A percentile compares a stretch with the other conserved stretches of the same genome.
These are phyloP conservation scores for Ramaria sp. DNA, from an alignment of 768 basidiomycete species.

Conservation along the genomic window DNA sequence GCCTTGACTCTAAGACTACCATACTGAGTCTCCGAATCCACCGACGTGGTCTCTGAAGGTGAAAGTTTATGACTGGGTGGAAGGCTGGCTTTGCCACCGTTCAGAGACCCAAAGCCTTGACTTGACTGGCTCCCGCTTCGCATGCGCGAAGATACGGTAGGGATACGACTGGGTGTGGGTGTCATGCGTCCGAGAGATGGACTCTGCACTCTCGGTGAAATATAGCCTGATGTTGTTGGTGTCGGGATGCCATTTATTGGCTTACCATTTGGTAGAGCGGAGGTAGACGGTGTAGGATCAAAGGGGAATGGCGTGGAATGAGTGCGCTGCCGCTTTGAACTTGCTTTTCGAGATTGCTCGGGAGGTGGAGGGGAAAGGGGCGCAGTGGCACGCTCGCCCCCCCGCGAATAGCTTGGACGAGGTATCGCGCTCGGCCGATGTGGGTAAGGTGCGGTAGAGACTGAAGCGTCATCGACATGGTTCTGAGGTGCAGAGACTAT, in stretches of 20 bases:
- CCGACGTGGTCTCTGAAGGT: background rate
- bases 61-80: background rate
- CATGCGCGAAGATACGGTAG: conserved; percentile 19
- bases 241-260: conserved; percentile 18
- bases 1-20: background rate
- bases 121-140: conserved; percentile 9
- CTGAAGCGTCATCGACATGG: conserved; percentile 3
- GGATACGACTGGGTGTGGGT: conserved; percentile 37
- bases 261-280: conserved; percentile 19
- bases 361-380: conserved; percentile 12
- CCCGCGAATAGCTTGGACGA: conserved; percentile 29
- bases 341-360: conserved; percentile 7
- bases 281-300: conserved; percentile 26
- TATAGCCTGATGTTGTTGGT: conserved; percentile 29
- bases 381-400: conserved; percentile 16
- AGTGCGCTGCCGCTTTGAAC: conserved; percentile 20
- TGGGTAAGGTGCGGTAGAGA: conserved; percentile 17
- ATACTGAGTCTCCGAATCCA: background rate
- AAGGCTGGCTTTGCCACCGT: background rate
- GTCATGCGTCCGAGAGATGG: conserved; percentile 26
- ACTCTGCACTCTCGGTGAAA: conserved; percentile 21
- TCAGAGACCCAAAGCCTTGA: conserved; percentile 3
- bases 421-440: conserved; percentile 37
- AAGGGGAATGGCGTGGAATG: conserved; percentile 22
- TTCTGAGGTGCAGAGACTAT: conserved; percentile 3